Conservation (phyloP, 345 rosid genomes). For the Eucalyptus erythrocorys region DNA sequence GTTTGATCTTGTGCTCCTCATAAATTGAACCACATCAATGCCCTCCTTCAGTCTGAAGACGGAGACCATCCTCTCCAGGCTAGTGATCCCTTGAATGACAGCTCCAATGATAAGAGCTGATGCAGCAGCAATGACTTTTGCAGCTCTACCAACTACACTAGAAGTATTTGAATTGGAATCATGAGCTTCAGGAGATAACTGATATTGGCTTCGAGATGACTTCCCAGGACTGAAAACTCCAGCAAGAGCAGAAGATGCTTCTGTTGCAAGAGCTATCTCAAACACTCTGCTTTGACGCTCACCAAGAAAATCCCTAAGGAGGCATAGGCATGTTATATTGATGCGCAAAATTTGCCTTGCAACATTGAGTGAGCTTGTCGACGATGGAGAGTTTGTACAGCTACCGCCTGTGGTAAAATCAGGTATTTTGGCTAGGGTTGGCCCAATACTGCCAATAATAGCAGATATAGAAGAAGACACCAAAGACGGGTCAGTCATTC, state of each 20-base stretch:
- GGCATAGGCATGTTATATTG: slow-evolving; percentile 67
- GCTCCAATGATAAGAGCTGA: slow-evolving; percentile 83
- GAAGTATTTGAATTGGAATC: slow-evolving; percentile 40
- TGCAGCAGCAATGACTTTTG: slow-evolving; percentile 66
- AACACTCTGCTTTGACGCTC: slow-evolving; percentile 93
- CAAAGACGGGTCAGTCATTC: slow-evolving; percentile 39
- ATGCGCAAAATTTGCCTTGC: slow-evolving; percentile 69
- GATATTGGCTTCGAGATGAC: slow-evolving; percentile 76
- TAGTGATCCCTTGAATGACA: slow-evolving; percentile 80
- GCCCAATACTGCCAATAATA: slow-evolving; percentile 61
- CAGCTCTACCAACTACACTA: slow-evolving; percentile 26
- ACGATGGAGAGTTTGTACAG: slow-evolving; percentile 36
- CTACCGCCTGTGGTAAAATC: slow-evolving; percentile 45
- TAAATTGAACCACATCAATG: slow-evolving; percentile 76
- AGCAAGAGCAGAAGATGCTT: slow-evolving; percentile 73
- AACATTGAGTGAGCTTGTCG: slow-evolving; percentile 30
- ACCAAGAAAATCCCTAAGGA: slow-evolving; percentile 92
- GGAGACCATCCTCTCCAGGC: slow-evolving; percentile 88
- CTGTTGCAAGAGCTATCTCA: slow-evolving; percentile 95
- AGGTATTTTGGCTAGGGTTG: slow-evolving; percentile 51
- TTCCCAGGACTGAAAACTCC: slow-evolving; percentile 57
- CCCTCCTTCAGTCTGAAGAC: slow-evolving; percentile 78
- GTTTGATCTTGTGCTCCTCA: slow-evolving; percentile 56
- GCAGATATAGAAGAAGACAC: slow-evolving; percentile 92
- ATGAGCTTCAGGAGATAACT: slow-evolving; percentile 57